phyloP scores from a whole-genome alignment of 2,329 filamentous ascomycete species.

The Epichloe gansuensis region DNA sequence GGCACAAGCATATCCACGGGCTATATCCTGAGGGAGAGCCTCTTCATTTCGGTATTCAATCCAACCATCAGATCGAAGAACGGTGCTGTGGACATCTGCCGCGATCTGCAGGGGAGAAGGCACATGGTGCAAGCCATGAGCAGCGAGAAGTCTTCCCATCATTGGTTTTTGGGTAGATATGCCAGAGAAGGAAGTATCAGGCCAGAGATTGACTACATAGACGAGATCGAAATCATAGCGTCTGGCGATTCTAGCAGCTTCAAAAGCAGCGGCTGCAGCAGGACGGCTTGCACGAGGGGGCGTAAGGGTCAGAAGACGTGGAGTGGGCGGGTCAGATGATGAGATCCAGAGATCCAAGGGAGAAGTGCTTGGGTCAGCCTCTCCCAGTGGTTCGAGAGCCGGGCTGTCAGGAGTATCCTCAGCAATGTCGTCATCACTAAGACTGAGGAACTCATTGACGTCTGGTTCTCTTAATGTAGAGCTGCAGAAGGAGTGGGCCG shows the following conservation, averaged over 20 bases:
- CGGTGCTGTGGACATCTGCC: constrained; percentile 34
- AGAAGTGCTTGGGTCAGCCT: constrained; percentile 1
- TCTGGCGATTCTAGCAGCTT: constrained; percentile 42
- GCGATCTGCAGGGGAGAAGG: constrained; percentile 41
- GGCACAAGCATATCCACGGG: constrained; percentile 39
- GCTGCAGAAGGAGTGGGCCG: constrained; percentile 18
- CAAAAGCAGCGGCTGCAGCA: constrained; percentile 37
- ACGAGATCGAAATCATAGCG: constrained; percentile 46
- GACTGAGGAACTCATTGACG: constrained; percentile 39
- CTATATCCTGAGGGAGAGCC: constrained; percentile 31
- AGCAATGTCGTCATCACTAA: constrained; percentile 47
- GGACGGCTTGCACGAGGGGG: constrained; percentile 32
- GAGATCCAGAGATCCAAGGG: constrained; percentile 13
- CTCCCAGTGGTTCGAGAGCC: constrained; percentile 2
- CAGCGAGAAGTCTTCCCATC: constrained; percentile 40
- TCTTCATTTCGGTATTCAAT: constrained; percentile 37
- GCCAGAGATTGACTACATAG: constrained; percentile 49
- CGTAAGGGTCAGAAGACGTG: constrained; percentile 29
- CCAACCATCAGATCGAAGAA: constrained; percentile 38
- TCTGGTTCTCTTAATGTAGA: constrained; percentile 37
- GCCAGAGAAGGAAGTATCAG: constrained; percentile 16
- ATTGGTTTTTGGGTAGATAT: constrained; percentile 16
- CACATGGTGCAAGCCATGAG: constrained; percentile 39
- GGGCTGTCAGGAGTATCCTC: constrained; percentile 24
- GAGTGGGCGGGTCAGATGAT: constrained; percentile 13